Percentiles rank a stretch among this genome's conserved stretches.
These are phyloP conservation scores for Neopestalotiopsis sp. DNA, from an alignment of 2,329 filamentous ascomycete genomes.

Conservation along the genomic window DNA sequence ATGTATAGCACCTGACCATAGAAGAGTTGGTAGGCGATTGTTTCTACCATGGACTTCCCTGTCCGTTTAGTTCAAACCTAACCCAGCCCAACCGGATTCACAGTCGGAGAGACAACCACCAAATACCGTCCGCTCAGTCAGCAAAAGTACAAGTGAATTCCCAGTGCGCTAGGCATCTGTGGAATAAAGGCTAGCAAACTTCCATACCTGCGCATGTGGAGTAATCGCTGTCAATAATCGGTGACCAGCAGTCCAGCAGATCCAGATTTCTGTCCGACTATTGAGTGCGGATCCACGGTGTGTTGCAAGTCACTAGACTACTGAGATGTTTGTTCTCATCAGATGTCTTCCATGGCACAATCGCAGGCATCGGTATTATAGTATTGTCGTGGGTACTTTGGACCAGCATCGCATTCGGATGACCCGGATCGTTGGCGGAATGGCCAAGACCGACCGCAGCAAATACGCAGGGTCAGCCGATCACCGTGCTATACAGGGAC, in stretches of 20 bases:
- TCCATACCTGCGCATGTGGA: not conserved
- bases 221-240: not conserved
- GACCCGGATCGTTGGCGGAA: not conserved
- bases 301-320: not conserved
- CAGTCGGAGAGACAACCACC: not conserved
- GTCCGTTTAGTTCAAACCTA: not conserved
- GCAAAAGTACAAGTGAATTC: not conserved
- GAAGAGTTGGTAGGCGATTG: not conserved
- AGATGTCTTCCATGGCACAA: not conserved
- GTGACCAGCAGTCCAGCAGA: not conserved
- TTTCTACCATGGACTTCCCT: not conserved
- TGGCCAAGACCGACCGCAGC: conserved; percentile 5
- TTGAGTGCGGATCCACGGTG: not conserved
- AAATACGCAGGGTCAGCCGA: not conserved
- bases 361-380: not conserved
- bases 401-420: not conserved
- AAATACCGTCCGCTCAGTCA: not conserved
- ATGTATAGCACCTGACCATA: not conserved
- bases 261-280: not conserved
- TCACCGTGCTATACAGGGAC: not conserved
- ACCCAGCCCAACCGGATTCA: not conserved
- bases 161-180: not conserved
- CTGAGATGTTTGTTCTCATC: not conserved
- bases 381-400: not conserved
- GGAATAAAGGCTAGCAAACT: not conserved